Evolutionary conservation across 352 stramenopile genomes (phyloP), one percentile per base, ranked within the genome.

Genomic region (Phytophthora rubi): DNA sequence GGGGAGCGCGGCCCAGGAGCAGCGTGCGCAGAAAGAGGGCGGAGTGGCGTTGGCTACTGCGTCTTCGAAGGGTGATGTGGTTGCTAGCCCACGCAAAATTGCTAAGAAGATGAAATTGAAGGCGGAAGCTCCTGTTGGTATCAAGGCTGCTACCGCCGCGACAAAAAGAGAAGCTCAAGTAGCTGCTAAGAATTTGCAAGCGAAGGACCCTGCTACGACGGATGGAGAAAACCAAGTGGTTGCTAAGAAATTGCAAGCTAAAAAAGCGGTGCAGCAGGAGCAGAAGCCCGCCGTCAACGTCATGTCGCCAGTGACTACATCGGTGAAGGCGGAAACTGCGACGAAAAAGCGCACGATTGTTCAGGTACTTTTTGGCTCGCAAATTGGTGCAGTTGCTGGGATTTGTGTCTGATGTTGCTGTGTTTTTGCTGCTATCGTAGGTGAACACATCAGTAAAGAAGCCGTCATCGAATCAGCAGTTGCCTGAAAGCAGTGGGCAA

Each of bases 51-150:
- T 30, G 44, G 16, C 12, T 47, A 21, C n/a, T 33, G 13, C 30
- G 26, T 64, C 55, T 26, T 18, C 45, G 39, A 76, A 69, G 54
- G 37, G 21, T 54, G 48, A 5, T 5, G 5, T 23, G 44, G 48
- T 32, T 32, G 12, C 48, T 8, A 54, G 18, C 23, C 21, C 18
- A 32, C 48, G 18, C 12, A 54, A 37, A 23, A 8, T 16, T 32
- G n/a, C 26, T 12, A 51, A 51, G n/a, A 51, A 51, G 16, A 6
- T 51, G 44, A 51, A 51, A 51, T 16, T 8, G 16, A 51, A 18
- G 44, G 3, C 44, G 18, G 44, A 18, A 23, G 18, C n/a, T 10
- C 8, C 44, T 23, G 44, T 21, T 23, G 44, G 15, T 49, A 15
- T 26, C 18, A 3, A 26, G n/a, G 16, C 44, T 21, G 42, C 5